Base-by-base conservation (phyloP, 495 filamentous ascomycete species). In the Bacidia rubella region DNA sequence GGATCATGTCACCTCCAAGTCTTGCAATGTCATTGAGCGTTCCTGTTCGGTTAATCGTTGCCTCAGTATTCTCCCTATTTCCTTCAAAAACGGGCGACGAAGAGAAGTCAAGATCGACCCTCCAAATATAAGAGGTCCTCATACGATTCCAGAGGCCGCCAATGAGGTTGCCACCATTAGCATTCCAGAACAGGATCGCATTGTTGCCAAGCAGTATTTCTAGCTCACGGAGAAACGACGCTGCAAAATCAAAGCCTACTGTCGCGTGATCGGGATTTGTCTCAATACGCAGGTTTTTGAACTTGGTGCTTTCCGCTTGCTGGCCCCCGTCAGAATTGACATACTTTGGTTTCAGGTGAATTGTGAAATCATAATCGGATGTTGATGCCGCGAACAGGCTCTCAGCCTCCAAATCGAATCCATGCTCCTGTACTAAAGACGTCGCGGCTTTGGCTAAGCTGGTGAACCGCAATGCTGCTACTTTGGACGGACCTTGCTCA, bases 81-180 rank as follows among this genome's bases (percentile, higher is more conserved):
- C 56, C 54, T 35, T 50, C 57, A 35, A 49, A 51, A 25, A 52
- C 53, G 23, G 83, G 79, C 25, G 70, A 75, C 9, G 86, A 85
- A 27, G 83, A 85, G 54, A 81, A 84, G 1, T 79, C 68, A 56
- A 85, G 65, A 43, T 81, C 83, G 49, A 86, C 65, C 55, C 77
- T 87, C 69, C 85, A 90, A 2, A 67, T 58, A 56, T 80, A 72
- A 15, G 51, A 54, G 48, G 63, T 62, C 9, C 74, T 66, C 52
- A 73, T 70, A 3, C 87, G 88, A 57, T 85, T 90, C 90, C 90
- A 96, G 48, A 96, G 62, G 1, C 81, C 88, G 2, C 78, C 83
- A 60, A 96, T 79, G 1, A 80, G 65, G 41, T 66, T 61, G 40
- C 79, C 74, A 1, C 73, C 69, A 15, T 71, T 62, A 5, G 66